Base-by-base conservation (phyloP, 164 flowering plant species). In the Platanus orientalis region DNA sequence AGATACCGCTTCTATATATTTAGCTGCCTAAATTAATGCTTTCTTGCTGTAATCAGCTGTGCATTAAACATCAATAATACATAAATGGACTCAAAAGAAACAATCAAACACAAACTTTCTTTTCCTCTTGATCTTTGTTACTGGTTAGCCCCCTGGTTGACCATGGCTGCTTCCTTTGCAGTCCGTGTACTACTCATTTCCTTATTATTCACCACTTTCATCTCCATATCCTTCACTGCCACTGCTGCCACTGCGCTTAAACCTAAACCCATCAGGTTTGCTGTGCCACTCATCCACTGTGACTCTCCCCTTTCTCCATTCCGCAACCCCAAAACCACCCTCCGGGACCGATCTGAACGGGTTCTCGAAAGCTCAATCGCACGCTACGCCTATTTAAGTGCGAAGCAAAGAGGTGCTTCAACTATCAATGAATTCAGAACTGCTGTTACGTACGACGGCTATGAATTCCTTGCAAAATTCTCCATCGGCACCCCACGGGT, bases 401-500 rank as follows among this genome's bases (percentile, higher is more conserved):
- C 25, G 14, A 1, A 23, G 0, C 20, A 19, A 19, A 6, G 25
- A 17, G 6, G 14, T 1, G 20, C 48, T 2, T 17, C 24, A 34
- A 3, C 23, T 32, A 32, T 9, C 25, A 11, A 14, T 20, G 2
- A 14, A 1, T 17, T 23, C 23, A 50, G 48, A 16, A 45, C 28
- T n/a, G 54, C 54, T 17, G 19, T 45, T 24, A n/a, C 17, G 1
- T 44, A 34, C 3, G 27, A 7, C 36, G 10, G 4, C 0, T 23
- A 28, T 13, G 23, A 30, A 12, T 71, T 65, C 56, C 28, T 70
- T 2, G 64, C 61, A 1, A 73, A 69, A 19, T 45, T 78, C 44
- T 65, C 75, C 0, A 34, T 78, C 0, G 81, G 81, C 6, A 30
- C 66, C 4, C 79, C 79, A 2, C 79, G 79, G 0, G 49, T 60